Base-by-base conservation (phyloP, 352 stramenopile genomes). In the Phytophthora pinifolia region DNA sequence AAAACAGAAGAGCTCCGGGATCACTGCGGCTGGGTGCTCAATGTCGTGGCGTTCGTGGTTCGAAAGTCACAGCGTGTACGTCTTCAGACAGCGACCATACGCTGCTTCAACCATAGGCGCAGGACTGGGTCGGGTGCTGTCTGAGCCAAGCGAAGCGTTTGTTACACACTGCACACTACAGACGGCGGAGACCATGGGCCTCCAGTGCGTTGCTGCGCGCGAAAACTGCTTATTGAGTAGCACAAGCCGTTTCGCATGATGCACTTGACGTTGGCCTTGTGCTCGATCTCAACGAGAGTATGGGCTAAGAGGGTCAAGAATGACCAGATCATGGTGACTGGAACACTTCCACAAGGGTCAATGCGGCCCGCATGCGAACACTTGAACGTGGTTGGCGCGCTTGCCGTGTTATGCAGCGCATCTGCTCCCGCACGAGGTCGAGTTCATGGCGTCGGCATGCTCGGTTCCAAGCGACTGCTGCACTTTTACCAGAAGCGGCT, bases 1-100 rank as follows among this genome's bases (percentile, higher is more conserved):
- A 29, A 84, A 57, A 42, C 77, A 88, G 44, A 88, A 88, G 41
- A 72, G 77, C 29, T 84, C 76, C n/a, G 69, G 62, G 10, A 87
- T 76, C 27, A 84, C 76, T n/a, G 76, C 74, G 36, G 74, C 83
- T 29, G 76, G 76, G 50, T 83, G 76, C 31, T 87, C 74, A 9
- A 69, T 66, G 36, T 59, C 67, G n/a, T 74, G 76, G 39, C 68
- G 66, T 39, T 87, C 76, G 52, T 87, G 76, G 17, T 56, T 57
- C 14, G 76, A 74, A 14, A 85, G 62, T 38, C 74, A 87, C 33
- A 88, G 46, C 37, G 73, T 82, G 67, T 84, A 78, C 32, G 67
- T 65, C 58, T 83, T 73, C 15, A 85, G 53, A 46, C 72, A 84
- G 14, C 62, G 73, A 17, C 71, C 65, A 48, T 74, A 87, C 25